Percentiles rank a stretch among this genome's conserved stretches.
Evolutionary conservation across 352 stramenopile species (phyloP).

Genomic region (Phytophthora brassicae): DNA sequence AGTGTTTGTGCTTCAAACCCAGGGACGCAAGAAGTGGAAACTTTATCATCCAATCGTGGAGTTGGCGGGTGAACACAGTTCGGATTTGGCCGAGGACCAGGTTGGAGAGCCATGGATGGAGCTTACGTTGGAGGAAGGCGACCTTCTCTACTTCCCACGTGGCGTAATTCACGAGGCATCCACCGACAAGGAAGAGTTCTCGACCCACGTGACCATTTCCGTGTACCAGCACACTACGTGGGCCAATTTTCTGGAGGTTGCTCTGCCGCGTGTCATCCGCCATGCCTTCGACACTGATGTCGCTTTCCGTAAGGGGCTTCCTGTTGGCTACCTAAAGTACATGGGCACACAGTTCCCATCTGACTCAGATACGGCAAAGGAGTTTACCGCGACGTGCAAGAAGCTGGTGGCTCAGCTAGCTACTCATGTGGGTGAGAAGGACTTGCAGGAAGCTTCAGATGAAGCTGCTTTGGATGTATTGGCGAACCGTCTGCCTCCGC

Average conservation of each 20-base stretch:
- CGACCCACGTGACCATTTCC: conserved; percentile 86
- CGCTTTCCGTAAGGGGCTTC: conserved; percentile 68
- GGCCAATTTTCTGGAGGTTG: conserved; percentile 86
- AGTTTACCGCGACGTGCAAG: conserved; percentile 53
- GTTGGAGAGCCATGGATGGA: conserved; percentile 85
- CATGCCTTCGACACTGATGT: conserved; percentile 81
- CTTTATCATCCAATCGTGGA: conserved; percentile 77
- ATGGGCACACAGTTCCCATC: conserved; percentile 67
- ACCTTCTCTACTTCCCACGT: conserved; percentile 85
- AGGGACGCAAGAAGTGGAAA: conserved; percentile 89
- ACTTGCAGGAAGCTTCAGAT: conserved; percentile 72
- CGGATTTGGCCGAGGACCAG: conserved; percentile 57
- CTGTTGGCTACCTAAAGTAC: conserved; percentile 70
- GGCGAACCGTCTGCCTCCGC: conserved; percentile 69
- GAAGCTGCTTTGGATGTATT: conserved; percentile 78
- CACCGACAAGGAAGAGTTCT: conserved; percentile 76
- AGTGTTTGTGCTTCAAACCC: conserved; percentile 85
- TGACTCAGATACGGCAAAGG: conserved; percentile 42
- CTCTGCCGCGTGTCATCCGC: conserved; percentile 72
- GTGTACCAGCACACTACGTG: conserved; percentile 90
- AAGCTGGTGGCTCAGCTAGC: conserved; percentile 54
- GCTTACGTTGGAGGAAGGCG: conserved; percentile 79
- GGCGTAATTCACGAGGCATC: conserved; percentile 80
- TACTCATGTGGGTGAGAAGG: conserved; percentile 42
- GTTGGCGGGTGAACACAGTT: conserved; percentile 78